Base-by-base conservation (phyloP, 2,329 filamentous ascomycete genomes). In the Aspergillus sergii region DNA sequence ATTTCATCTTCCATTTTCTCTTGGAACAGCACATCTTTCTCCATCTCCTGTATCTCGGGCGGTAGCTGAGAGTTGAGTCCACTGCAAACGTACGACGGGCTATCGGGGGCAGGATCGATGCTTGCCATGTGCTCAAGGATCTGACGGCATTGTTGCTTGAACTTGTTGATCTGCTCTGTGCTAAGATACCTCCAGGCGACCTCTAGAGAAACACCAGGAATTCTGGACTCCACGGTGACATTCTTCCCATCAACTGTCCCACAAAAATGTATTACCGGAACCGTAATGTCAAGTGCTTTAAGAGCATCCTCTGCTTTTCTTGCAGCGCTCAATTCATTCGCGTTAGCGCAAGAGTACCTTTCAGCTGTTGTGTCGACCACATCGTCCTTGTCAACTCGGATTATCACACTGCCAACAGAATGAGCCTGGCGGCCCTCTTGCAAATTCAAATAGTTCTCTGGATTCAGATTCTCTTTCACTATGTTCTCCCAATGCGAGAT, bases 201-300 rank as follows among this genome's bases (percentile, higher is more conserved):
- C 48, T 79, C 75, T 34, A 80, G 66, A 16, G 78, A 75, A 55
- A 79, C 75, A 5, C 78, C 78, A 4, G 78, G 76, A 26, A 80
- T 76, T 50, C 78, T 71, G 16, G 77, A 77, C 66, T 79, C 77
- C 48, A 79, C 72, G 9, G 78, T 75, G 46, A 79, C 71, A 62
- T 80, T 79, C 58, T 74, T 78, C 48, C 72, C 76, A 30, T 76
- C 73, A 51, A 80, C 69, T 36, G 68, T 75, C 16, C 76, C 75
- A 58, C 71, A 77, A n/a, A 78, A 79, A 57, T 75, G 72, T 64
- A 77, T 72, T 50, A 74, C 65, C 1, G 78, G 78, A 11, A 80
- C 70, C 7, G 72, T 64, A 45, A 78, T 70, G 1, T 70, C 72
- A 23, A 79, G 60, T 32, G 74, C 72, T 53, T 68, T 72, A 14